Base-by-base conservation (phyloP, 768 basidiomycete genomes). In the Russula sp. region DNA sequence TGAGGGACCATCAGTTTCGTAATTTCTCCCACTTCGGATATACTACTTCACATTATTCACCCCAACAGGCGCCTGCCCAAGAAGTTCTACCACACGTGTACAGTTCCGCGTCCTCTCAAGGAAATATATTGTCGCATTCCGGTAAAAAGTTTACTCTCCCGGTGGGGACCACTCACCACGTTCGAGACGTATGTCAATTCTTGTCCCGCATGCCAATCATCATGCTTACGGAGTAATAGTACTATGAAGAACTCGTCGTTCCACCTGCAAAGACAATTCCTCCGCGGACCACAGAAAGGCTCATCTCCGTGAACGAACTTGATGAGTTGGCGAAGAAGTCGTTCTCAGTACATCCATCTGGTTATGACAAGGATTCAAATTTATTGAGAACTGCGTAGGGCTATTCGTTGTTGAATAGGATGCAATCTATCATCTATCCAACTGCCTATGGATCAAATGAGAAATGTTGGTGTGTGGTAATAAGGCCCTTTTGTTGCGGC, bases 381-480 rank as follows among this genome's bases (percentile, higher is more conserved):
- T 60, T 42, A 59, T 30, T 50, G 61, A 52, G 57, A 26, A 66
- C 62, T 64, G 18, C 20, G 1, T 62, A 96, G 94, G 90, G 90
- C 32, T 99, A 98, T 71, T 77, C 80, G 36, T 80, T 87, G 11
- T 79, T 99, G 67, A 99, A 99, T 73, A 83, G 97, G 67, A 89
- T 99, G 63, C 97, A 99, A 73, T 95, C 93, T 1, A 93, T 98
- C 65, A 88, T 98, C 22, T 98, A 89, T 76, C 88, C 90, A 0
- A 92, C 91, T 3, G 97, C 95, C 1, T 98, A 96, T 75, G 79
- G 83, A n/a, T 88, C 92, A 1, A 98, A 97, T 69, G 97, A 98
- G 76, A 99, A 99, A 83, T 99, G 79, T 85, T 99, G 28, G 82
- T 99, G 42, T 95, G 93, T 72, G 93, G 91, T 91, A 71, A 75